phyloP scores from a whole-genome alignment of 306 rosid species.

The Prunus kanzakura region DNA sequence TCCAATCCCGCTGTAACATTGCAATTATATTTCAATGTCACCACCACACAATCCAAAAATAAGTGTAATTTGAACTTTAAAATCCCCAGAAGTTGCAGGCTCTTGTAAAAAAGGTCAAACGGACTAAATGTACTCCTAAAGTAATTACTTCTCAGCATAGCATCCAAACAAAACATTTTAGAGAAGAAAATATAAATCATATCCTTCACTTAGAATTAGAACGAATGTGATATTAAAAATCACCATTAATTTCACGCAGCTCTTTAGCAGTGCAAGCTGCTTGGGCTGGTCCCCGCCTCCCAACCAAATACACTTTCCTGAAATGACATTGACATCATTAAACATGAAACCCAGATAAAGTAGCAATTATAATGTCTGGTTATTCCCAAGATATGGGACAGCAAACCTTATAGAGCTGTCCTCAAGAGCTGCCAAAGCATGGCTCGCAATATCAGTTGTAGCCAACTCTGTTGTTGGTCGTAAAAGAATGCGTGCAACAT shows the following conservation, averaged over 20 bases:
- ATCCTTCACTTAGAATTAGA: background rate
- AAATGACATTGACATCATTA: constrained; percentile 18
- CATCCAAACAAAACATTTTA: background rate
- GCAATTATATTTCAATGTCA: no score
- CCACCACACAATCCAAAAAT: no score
- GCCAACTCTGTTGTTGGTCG: constrained; percentile 68
- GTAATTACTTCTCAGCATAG: no score
- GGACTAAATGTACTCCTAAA: no score
- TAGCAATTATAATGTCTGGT: constrained; percentile 2
- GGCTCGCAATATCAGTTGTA: constrained; percentile 76
- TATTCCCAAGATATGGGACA: constrained; percentile 13
- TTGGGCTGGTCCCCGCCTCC: constrained; percentile 98
- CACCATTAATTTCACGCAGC: constrained; percentile 91
- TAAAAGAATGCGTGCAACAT: constrained; percentile 83
- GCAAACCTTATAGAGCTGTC: constrained; percentile 78
- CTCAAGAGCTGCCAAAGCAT: constrained; percentile 73
- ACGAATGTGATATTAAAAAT: constrained; percentile 15
- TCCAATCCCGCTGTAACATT: no score
- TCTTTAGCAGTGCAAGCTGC: constrained; percentile 96
- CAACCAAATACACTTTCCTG: constrained; percentile 90
- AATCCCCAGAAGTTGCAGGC: no score
- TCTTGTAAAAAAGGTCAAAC: no score
- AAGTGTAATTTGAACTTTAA: no score
- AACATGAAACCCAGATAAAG: constrained; percentile 12
- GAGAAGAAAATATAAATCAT: background rate